Evolutionary conservation across 257 asterid genomes (phyloP).

Genomic region (Phtheirospermum japonicum): DNA sequence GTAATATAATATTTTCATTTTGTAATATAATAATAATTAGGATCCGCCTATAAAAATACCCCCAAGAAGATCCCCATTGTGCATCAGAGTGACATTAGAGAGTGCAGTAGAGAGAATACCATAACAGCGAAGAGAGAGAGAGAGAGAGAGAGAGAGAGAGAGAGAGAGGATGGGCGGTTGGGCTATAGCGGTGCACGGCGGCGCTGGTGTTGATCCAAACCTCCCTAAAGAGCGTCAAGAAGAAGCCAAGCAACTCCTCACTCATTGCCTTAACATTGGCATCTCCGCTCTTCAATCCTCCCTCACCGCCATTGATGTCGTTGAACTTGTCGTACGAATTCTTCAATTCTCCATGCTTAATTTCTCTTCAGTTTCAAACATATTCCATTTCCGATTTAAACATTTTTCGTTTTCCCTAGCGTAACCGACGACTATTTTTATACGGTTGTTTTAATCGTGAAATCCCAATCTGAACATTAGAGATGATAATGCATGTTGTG

Average conservation of each 20-base stretch:
- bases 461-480: neutral
- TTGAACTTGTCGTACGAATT: constrained; percentile 75
- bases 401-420: neutral
- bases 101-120: too few species aligned
- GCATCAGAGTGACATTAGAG: neutral
- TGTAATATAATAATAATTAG: too few species aligned
- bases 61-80: neutral
- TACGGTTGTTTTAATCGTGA: neutral
- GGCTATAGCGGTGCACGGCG: constrained; percentile 99
- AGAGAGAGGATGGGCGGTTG: constrained; percentile 73
- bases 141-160: neutral
- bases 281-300: constrained; percentile 77
- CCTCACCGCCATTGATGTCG: constrained; percentile 79
- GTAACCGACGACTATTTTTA: neutral
- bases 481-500: neutral
- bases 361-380: neutral
- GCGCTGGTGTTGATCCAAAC: constrained; percentile 99
- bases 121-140: neutral
- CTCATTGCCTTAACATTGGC: constrained; percentile 83
- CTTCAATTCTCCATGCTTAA: neutral
- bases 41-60: too few species aligned
- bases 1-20: too few species aligned
- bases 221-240: constrained; percentile 84
- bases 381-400: neutral
- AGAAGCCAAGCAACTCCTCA: constrained; percentile 72